Conservation (phyloP, 495 filamentous ascomycete species). For the Trichoderma asperelloides region DNA sequence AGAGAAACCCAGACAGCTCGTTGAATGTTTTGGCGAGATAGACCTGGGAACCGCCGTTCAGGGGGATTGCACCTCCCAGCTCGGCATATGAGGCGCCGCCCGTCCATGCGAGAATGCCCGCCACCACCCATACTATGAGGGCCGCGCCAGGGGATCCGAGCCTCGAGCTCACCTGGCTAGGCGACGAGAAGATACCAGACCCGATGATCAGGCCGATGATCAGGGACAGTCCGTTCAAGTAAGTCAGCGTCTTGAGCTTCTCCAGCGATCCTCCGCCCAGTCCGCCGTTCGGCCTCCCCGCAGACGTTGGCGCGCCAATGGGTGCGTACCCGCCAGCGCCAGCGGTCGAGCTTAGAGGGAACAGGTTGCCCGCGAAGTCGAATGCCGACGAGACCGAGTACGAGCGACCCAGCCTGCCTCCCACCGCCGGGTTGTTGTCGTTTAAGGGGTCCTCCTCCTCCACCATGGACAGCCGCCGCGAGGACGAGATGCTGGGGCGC, state of each 20-base stretch:
- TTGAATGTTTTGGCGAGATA: conserved; percentile 96
- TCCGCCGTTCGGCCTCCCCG: conserved; percentile 35
- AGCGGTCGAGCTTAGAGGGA: conserved; percentile 82
- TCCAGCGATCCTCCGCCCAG: conserved; percentile 59
- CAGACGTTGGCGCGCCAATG: conserved; percentile 58
- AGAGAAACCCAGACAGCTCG: conserved; percentile 83
- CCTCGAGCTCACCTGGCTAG: conserved; percentile 86
- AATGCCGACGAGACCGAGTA: conserved; percentile 90
- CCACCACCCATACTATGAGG: conserved; percentile 81
- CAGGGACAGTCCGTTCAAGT: conserved; percentile 82
- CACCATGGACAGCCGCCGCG: conserved; percentile 81
- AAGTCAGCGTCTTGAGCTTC: conserved; percentile 91
- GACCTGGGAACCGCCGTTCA: conserved; percentile 89
- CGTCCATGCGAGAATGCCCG: conserved; percentile 89
- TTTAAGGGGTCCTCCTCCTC: conserved; percentile 70
- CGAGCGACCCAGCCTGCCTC: conserved; percentile 50
- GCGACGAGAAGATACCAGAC: conserved; percentile 94
- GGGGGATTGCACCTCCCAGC: conserved; percentile 86
- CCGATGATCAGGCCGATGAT: conserved; percentile 92
- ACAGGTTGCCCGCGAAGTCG: conserved; percentile 84
- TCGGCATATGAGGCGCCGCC: conserved; percentile 95
- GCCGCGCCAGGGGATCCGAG: conserved; percentile 88
- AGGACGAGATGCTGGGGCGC: conserved; percentile 77
- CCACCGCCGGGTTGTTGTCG: conserved; percentile 40
- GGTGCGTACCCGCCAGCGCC: conserved; percentile 68